phyloP scores from a whole-genome alignment of 805 yeast genomes.

The Saccharomyces jurei region DNA sequence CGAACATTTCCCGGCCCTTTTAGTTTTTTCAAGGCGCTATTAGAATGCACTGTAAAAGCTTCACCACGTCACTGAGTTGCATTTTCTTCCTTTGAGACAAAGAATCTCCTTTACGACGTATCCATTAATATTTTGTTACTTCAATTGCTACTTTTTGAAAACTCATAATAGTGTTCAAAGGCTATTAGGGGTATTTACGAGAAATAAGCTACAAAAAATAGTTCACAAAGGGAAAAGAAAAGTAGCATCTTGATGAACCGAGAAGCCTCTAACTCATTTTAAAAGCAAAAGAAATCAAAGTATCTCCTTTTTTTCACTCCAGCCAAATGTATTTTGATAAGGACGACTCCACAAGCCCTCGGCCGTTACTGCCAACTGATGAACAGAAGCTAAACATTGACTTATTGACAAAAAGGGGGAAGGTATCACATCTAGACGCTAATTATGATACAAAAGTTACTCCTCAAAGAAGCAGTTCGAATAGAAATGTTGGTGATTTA shows the following conservation, averaged over 20 bases:
- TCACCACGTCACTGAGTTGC: background rate
- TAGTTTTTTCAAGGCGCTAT: background rate
- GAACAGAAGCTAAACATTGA: slow-evolving; percentile 16
- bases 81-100: background rate
- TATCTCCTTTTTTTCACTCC: background rate
- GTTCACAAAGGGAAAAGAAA: background rate
- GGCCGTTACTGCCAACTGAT: slow-evolving; percentile 27
- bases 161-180: background rate
- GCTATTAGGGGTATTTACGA: background rate
- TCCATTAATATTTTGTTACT: background rate
- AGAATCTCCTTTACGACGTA: background rate
- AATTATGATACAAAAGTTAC: background rate
- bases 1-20: background rate
- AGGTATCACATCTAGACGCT: background rate
- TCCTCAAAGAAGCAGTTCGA: slow-evolving; percentile 18
- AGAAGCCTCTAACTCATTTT: background rate
- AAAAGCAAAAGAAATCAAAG: background rate
- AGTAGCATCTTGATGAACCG: background rate
- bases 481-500: slow-evolving; percentile 15
- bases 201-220: background rate
- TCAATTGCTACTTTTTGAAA: background rate
- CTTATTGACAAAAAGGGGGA: background rate
- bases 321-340: background rate
- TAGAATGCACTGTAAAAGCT: background rate
- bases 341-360: slow-evolving; percentile 6